Evolutionary conservation across 768 basidiomycete species (phyloP).

Genomic region (Boletales sp.): DNA sequence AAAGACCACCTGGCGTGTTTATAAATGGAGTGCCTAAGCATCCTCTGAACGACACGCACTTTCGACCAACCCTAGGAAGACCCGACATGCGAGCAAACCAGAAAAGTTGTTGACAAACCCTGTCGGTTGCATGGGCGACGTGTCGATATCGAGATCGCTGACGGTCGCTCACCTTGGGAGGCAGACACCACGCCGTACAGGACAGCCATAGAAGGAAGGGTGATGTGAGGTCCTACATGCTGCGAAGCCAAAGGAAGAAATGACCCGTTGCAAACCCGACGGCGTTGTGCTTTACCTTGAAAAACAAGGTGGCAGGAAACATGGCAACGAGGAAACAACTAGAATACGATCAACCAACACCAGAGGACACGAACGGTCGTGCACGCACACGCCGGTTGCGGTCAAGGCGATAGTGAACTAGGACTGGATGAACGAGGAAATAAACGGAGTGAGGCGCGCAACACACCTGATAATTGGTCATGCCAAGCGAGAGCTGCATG

Average conservation of each 20-base stretch:
- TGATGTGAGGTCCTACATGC: slow-evolving; percentile 47
- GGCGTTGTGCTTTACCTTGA: slow-evolving; percentile 33
- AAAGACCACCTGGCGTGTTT: slow-evolving; percentile 44
- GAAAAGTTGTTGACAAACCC: slow-evolving; percentile 46
- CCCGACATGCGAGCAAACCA: slow-evolving; percentile 50
- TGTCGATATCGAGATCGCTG: not conserved
- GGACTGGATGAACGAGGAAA: not conserved
- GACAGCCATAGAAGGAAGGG: slow-evolving; percentile 58
- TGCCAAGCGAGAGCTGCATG: slow-evolving; percentile 43
- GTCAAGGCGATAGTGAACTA: slow-evolving; percentile 32
- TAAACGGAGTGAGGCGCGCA: not conserved
- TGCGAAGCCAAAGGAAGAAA: slow-evolving; percentile 4
- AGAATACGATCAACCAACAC: not conserved
- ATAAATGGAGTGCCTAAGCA: slow-evolving; percentile 1
- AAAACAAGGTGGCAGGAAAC: slow-evolving; percentile 56
- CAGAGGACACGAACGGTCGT: not conserved
- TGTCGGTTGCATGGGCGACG: slow-evolving; percentile 9
- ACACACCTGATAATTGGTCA: slow-evolving; percentile 15
- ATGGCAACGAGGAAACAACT: slow-evolving; percentile 54
- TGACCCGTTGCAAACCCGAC: not conserved
- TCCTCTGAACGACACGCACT: slow-evolving; percentile 30
- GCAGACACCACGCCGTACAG: slow-evolving; percentile 64
- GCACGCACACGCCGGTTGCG: slow-evolving; percentile 16
- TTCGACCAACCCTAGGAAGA: slow-evolving; percentile 52
- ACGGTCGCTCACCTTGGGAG: slow-evolving; percentile 44